phyloP scores from a whole-genome alignment of 2,329 filamentous ascomycete genomes.

The Endothia cerciana region DNA sequence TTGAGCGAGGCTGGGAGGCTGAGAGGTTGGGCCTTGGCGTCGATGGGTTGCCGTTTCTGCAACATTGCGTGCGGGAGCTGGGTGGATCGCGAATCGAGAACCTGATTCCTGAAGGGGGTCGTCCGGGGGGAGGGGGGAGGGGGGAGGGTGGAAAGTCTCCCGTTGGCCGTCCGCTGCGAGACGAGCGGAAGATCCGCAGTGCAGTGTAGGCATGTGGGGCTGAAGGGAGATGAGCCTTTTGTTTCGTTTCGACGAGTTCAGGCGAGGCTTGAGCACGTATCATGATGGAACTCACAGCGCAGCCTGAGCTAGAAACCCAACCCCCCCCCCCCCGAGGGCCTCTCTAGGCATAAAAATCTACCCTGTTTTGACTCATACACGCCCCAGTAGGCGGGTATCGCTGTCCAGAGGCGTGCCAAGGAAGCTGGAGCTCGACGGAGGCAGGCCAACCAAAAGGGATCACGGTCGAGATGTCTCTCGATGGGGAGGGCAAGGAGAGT shows the following conservation, averaged over 20 bases:
- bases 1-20: neutral
- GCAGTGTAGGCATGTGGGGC: constrained; percentile 4
- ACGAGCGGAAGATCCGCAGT: neutral
- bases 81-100: constrained; percentile 7
- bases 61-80: neutral
- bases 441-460: no score
- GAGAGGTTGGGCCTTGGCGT: neutral
- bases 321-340: no score
- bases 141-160: no score
- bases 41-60: neutral
- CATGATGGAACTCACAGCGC: constrained; percentile 13
- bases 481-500: no score
- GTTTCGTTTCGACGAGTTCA: constrained; percentile 23
- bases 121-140: no score
- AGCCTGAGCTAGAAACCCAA: neutral
- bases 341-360: neutral
- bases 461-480: no score
- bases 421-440: no score
- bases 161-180: no score
- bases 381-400: no score
- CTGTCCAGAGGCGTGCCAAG: no score
- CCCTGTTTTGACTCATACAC: neutral
- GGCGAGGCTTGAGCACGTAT: constrained; percentile 18
- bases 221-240: constrained; percentile 5
- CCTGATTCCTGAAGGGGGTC: neutral